Conservation (phyloP, 306 rosid genomes). For the Macrotyloma uniflorum region DNA sequence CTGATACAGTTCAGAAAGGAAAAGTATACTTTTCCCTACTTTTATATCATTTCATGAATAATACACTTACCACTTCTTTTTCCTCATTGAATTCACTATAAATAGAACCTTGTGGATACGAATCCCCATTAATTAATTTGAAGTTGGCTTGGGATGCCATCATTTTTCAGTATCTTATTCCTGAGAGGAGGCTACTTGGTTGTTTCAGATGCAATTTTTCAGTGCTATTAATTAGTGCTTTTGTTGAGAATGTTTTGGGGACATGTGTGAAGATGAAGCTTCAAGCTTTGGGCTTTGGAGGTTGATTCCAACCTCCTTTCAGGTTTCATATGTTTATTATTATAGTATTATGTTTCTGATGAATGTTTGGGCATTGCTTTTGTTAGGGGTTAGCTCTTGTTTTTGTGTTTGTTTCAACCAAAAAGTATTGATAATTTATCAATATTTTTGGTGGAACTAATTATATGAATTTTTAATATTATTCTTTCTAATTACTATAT, state of each 20-base stretch:
- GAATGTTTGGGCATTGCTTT: background rate
- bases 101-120: background rate
- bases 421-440: background rate
- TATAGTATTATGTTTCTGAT: background rate
- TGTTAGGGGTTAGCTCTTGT: background rate
- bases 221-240: background rate
- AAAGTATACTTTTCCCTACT: background rate
- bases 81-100: background rate
- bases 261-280: background rate
- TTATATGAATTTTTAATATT: too few species aligned
- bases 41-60: background rate
- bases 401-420: background rate
- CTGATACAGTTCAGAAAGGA: background rate
- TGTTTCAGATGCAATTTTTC: background rate
- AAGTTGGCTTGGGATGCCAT: conserved; percentile 8
- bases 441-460: too few species aligned
- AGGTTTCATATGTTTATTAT: background rate
- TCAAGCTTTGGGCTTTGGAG: background rate
- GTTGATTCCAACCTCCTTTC: background rate
- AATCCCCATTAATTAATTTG: background rate
- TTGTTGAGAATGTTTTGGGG: background rate
- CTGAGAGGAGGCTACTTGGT: background rate
- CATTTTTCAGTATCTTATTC: background rate
- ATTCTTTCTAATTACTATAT: too few species aligned
- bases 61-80: background rate